phyloP scores from a whole-genome alignment of 495 filamentous ascomycete genomes.

The Aspergillus coremiiformis region DNA sequence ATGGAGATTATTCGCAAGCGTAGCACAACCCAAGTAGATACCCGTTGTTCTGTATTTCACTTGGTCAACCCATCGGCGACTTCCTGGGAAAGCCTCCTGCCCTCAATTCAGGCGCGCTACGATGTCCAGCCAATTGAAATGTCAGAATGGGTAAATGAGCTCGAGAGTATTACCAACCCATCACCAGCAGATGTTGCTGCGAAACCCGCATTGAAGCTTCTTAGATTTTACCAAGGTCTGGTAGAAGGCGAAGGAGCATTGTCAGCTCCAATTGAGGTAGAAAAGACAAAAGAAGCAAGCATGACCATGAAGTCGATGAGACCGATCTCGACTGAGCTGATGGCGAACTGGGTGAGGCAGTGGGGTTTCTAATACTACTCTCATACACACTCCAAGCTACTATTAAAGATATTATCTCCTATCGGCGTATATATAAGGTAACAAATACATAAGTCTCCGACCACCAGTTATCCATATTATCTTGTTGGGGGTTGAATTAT shows the following conservation, averaged over 20 bases:
- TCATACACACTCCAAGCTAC: background rate
- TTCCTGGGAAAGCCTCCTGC: constrained; percentile 17
- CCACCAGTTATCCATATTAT: too few species aligned
- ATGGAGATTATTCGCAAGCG: constrained; percentile 9
- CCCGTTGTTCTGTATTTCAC: constrained; percentile 13
- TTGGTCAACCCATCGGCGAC: constrained; percentile 18
- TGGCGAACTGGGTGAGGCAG: constrained; percentile 11
- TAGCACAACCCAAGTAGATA: background rate
- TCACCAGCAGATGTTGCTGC: constrained; percentile 6
- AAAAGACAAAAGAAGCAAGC: constrained; percentile 12
- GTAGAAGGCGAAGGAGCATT: constrained; percentile 3
- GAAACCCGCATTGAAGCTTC: constrained; percentile 22
- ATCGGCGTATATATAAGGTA: background rate
- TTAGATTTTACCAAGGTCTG: constrained; percentile 20
- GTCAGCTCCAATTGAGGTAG: constrained; percentile 6
- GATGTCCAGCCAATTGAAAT: constrained; percentile 6
- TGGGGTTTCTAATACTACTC: constrained; percentile 5
- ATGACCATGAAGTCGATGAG: constrained; percentile 14
- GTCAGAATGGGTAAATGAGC: constrained; percentile 13
- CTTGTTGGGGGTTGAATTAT: too few species aligned
- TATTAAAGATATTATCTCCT: too few species aligned
- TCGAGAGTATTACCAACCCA: constrained; percentile 10
- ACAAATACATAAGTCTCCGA: background rate
- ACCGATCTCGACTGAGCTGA: constrained; percentile 9
- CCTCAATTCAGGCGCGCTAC: constrained; percentile 4